Percentiles rank a stretch among this genome's conserved stretches.
Evolutionary conservation across 805 yeast species (phyloP).

Genomic region (Candida ascalaphidarum): DNA sequence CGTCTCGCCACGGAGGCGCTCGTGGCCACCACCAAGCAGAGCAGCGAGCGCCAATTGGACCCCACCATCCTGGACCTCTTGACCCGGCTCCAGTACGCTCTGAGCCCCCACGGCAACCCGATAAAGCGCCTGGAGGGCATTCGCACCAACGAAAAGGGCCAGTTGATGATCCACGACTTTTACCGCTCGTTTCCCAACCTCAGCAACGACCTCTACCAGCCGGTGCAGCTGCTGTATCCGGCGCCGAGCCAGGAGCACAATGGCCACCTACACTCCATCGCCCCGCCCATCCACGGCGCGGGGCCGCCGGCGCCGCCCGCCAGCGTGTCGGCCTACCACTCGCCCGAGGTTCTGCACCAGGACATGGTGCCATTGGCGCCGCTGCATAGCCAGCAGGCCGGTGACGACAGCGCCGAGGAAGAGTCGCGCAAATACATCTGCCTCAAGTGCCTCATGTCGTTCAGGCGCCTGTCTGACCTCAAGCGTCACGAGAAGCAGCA

Average conservation of each 20-base stretch:
- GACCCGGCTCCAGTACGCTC: constrained; percentile 49
- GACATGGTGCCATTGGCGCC: constrained; percentile 3
- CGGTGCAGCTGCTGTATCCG: too few species aligned
- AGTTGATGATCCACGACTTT: constrained; percentile 32
- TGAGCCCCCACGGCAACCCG: constrained; percentile 50
- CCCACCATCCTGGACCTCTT: constrained; percentile 57
- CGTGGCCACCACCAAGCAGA: constrained; percentile 35
- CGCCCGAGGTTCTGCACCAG: too few species aligned
- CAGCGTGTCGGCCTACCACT: not conserved
- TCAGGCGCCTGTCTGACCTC: constrained; percentile 60
- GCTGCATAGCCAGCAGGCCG: constrained; percentile 2
- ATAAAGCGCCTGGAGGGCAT: constrained; percentile 24
- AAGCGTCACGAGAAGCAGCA: constrained; percentile 74
- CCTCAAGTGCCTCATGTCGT: constrained; percentile 50
- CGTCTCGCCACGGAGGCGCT: constrained; percentile 55
- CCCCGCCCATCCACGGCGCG: constrained; percentile 3
- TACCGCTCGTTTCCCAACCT: constrained; percentile 35
- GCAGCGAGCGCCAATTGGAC: constrained; percentile 33
- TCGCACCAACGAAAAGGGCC: constrained; percentile 30
- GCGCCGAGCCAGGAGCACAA: constrained; percentile 1
- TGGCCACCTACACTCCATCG: constrained; percentile 4
- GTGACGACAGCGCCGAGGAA: not conserved
- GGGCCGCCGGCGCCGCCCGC: constrained; percentile 9
- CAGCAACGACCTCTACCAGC: constrained; percentile 30
- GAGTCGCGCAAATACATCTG: constrained; percentile 47